Conservation (phyloP, 257 asterid species). For the Solanum commersonii region DNA sequence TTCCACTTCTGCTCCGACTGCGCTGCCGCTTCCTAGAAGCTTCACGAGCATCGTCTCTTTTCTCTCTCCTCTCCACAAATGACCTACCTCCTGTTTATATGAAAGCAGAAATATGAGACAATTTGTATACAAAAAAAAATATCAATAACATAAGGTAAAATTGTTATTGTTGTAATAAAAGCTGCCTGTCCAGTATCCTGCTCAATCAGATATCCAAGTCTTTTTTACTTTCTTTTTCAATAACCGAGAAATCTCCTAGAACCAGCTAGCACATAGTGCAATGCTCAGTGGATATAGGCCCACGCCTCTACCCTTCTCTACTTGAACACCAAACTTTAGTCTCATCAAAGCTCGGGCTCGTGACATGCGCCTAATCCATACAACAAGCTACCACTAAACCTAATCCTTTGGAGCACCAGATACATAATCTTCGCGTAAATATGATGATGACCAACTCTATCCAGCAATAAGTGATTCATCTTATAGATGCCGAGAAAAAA, state of each 20-base stretch:
- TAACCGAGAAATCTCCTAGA: not conserved
- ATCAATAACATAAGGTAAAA: not conserved
- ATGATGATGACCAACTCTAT: not conserved
- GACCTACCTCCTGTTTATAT: constrained; percentile 32
- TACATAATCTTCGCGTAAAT: not conserved
- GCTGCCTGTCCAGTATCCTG: not conserved
- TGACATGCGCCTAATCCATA: not conserved
- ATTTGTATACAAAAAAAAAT: not conserved
- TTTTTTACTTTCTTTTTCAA: not conserved
- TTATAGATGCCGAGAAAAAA: not conserved
- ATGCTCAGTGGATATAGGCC: not conserved
- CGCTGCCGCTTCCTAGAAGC: constrained; percentile 56
- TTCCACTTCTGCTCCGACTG: constrained; percentile 60
- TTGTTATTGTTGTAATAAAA: not conserved
- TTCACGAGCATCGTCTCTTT: constrained; percentile 49
- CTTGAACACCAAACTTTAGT: not conserved
- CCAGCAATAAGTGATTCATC: not conserved
- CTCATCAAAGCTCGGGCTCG: not conserved
- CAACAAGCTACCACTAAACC: not conserved
- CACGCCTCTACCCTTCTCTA: not conserved
- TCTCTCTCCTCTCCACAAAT: constrained; percentile 45
- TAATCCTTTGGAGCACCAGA: not conserved
- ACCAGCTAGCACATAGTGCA: not conserved
- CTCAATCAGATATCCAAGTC: not conserved
- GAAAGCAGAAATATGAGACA: not conserved